Conservation (phyloP, 495 filamentous ascomycete species). For the Xylaria grammica region DNA sequence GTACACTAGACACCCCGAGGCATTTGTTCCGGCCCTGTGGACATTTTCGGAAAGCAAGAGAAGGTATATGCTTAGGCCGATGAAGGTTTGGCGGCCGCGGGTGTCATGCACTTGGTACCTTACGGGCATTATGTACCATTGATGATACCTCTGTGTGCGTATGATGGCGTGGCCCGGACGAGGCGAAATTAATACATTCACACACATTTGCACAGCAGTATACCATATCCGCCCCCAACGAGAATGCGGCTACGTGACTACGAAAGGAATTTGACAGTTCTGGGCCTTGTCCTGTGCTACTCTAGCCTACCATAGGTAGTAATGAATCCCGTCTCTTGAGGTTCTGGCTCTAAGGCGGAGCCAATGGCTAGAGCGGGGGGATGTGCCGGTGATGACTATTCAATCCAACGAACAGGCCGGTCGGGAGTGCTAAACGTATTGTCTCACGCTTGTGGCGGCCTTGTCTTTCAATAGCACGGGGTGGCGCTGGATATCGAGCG, state of each 20-base stretch:
- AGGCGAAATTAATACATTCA: neutral
- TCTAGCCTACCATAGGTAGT: neutral
- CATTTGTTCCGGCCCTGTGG: neutral
- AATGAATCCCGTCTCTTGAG: too few species aligned
- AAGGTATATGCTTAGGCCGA: neutral
- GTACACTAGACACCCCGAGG: neutral
- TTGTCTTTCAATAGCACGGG: neutral
- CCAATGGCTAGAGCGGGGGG: neutral
- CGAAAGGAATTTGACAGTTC: neutral
- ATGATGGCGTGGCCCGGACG: neutral
- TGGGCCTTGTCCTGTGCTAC: neutral
- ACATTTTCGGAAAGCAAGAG: neutral
- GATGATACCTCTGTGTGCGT: neutral
- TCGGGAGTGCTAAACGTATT: neutral
- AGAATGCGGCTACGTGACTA: neutral
- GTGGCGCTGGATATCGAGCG: neutral
- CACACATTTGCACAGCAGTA: neutral
- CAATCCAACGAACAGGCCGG: neutral
- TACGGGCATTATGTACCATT: conserved; percentile 5
- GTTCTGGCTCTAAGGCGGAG: too few species aligned
- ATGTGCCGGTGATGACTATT: neutral
- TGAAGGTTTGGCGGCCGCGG: neutral
- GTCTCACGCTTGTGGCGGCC: neutral
- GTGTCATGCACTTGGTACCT: neutral
- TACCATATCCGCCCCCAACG: neutral